Percentiles rank a stretch among this genome's conserved stretches.
Conservation (phyloP, 257 asterid genomes). For the Phtheirospermum japonicum region DNA sequence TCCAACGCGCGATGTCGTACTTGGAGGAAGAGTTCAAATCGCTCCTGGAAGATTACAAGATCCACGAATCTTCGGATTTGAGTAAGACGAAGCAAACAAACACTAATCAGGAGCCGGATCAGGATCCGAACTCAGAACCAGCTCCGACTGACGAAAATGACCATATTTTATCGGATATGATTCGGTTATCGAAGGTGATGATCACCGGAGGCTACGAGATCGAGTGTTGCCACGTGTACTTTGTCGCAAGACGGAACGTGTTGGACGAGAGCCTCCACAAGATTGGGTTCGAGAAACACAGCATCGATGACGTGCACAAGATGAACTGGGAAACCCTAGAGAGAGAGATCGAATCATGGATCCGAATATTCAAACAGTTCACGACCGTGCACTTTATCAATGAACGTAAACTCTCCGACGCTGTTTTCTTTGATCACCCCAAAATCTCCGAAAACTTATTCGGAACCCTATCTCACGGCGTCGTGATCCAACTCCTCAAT, state of each 20-base stretch:
- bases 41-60: conserved; percentile 48
- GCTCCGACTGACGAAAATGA: no score
- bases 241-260: conserved; percentile 50
- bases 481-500: conserved; percentile 54
- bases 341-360: conserved; percentile 69
- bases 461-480: conserved; percentile 36
- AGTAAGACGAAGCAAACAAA: conserved; percentile 26
- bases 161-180: conserved; percentile 33
- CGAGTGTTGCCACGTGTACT: conserved; percentile 65
- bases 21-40: conserved; percentile 71
- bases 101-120: conserved; percentile 33
- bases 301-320: conserved; percentile 78
- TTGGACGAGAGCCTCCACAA: conserved; percentile 57
- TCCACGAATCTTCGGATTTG: conserved; percentile 32
- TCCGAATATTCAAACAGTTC: conserved; percentile 43
- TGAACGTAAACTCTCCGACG: conserved; percentile 49
- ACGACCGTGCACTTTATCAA: conserved; percentile 33
- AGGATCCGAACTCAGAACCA: conserved; percentile 24
- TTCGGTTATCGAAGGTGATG: conserved; percentile 44
- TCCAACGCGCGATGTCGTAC: conserved; percentile 70
- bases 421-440: conserved; percentile 40
- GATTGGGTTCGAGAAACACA: conserved; percentile 59
- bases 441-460: conserved; percentile 31
- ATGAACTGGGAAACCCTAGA: conserved; percentile 73
- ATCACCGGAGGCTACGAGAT: conserved; percentile 54